Base-by-base conservation (phyloP, 176 grass and related monocot genomes). In the Guadua angustifolia region DNA sequence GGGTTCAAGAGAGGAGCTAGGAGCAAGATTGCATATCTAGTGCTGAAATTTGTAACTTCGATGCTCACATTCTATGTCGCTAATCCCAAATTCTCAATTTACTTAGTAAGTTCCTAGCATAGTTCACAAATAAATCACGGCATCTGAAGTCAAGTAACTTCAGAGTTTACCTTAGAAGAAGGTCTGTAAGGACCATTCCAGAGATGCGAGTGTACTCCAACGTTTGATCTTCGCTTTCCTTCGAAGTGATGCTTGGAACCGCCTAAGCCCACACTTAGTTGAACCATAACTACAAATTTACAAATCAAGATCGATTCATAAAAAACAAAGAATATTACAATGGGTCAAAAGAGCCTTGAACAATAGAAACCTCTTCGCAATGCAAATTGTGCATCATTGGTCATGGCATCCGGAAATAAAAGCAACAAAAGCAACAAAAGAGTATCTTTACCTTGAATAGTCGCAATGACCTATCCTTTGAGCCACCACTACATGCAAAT, bases 131-230 rank as follows among this genome's bases (percentile, higher is more conserved):
- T n/a, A 13, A 74, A 75, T 70, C 69, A 59, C 68, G 42, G 13
- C n/a, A 81, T 60, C 59, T 84, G 40, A 82, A 26, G 33, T 71
- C 65, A 21, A 80, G 59, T 53, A 84, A 66, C 44, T 71, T 68
- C 40, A 57, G 71, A 77, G 5, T 17, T 86, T 92, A 96, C 97
- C 97, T 99, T 69, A 99, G 71, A 66, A 99, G 91, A 75, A 99
- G 86, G 64, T 99, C 97, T 36, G 97, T 96, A 29, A 99, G 93
- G 75, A 99, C 93, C 97, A 99, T 99, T 74, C 97, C 97, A 78
- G 97, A 76, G 97, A 99, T 19, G 96, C 97, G 97, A 96, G 84
- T 96, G 97, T 25, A 99, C 83, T 71, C 96, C 96, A 74, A 99
- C 96, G 83, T 92, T 96, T 52, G 93, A 95, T 90, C 86, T 87